These are phyloP conservation scores for Melanomma pulvis-pyrius DNA, from an alignment of 495 filamentous ascomycete genomes.

Conservation along the genomic window DNA sequence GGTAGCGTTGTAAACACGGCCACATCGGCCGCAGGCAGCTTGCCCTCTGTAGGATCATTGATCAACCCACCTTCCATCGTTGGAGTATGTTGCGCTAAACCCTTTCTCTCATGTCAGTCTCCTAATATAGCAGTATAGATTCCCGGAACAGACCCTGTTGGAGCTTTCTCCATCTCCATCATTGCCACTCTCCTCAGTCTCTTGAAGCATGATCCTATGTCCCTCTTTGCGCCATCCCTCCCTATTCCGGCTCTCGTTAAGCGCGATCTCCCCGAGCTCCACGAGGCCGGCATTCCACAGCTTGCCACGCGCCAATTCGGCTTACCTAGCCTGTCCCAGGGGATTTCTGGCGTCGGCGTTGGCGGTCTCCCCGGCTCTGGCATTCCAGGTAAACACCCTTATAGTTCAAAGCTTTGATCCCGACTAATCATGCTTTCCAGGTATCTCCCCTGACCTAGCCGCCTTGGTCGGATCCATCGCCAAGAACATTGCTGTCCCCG, in stretches of 20 bases:
- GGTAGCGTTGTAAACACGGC: not conserved
- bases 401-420: not conserved
- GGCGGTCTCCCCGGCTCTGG: slow-evolving; percentile 9
- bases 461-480: slow-evolving; percentile 26
- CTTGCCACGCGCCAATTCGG: not conserved
- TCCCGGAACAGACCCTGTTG: slow-evolving; percentile 10
- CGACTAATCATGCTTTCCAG: not conserved
- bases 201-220: slow-evolving; percentile 27
- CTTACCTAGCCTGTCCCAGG: not conserved
- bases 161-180: slow-evolving; percentile 13
- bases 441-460: slow-evolving; percentile 15
- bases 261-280: slow-evolving; percentile 20
- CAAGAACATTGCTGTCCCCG: slow-evolving; percentile 10
- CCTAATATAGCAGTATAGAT: not conserved
- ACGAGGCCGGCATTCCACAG: not conserved
- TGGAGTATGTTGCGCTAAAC: not conserved
- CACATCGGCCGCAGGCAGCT: not conserved
- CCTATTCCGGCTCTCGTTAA: slow-evolving; percentile 22
- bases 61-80: not conserved
- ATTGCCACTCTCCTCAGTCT: slow-evolving; percentile 25
- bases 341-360: slow-evolving; percentile 23
- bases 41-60: not conserved
- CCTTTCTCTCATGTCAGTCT: not conserved
- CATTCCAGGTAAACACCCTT: not conserved
- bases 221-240: slow-evolving; percentile 24